phyloP scores from a whole-genome alignment of 257 asterid species.

The Solanum microdontum region DNA sequence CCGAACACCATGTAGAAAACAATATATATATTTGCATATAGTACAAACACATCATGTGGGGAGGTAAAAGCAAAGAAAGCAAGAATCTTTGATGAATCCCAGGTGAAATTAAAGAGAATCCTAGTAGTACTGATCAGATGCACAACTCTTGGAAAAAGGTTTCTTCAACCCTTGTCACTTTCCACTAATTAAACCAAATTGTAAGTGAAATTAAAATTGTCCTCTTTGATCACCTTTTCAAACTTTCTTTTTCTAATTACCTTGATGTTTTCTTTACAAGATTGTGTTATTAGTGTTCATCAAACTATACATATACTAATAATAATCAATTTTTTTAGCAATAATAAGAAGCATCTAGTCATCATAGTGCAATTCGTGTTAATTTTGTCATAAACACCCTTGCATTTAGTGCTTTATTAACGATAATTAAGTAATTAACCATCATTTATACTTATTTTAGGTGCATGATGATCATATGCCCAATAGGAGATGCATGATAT shows the following conservation, averaged over 20 bases:
- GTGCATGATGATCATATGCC: background rate
- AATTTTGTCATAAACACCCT: background rate
- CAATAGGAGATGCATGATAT: background rate
- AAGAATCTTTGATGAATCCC: background rate
- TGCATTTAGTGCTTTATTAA: background rate
- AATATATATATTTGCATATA: background rate
- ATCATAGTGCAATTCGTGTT: background rate
- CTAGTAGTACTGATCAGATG: background rate
- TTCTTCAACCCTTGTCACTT: background rate
- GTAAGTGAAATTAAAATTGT: background rate
- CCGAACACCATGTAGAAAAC: background rate
- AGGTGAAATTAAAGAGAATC: background rate
- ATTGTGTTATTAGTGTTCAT: background rate
- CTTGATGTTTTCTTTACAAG: background rate
- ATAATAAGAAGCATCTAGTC: background rate
- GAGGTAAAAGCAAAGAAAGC: background rate
- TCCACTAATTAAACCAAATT: background rate
- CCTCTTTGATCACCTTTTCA: background rate
- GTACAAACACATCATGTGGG: background rate
- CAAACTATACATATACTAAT: background rate
- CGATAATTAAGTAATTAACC: background rate
- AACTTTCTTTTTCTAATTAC: background rate
- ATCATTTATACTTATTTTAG: background rate
- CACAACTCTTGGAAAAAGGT: background rate
- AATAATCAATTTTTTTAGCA: background rate